A percentile compares a stretch with the other conserved stretches of the same genome.
phyloP scores from a whole-genome alignment of 108 stramenopile genomes.

The Nitzschia sp. region DNA sequence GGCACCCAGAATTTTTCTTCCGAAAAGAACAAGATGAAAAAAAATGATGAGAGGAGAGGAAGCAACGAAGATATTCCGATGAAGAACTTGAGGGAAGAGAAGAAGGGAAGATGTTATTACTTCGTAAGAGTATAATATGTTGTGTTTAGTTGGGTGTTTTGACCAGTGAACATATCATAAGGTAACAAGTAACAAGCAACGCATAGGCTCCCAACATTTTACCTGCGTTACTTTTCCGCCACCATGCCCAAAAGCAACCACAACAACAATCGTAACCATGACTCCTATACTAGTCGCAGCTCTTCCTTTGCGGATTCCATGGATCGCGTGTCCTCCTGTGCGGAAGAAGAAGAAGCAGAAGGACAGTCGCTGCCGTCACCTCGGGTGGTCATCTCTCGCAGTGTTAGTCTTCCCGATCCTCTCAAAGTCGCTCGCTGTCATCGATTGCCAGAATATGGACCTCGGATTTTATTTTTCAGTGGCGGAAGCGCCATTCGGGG shows the following conservation, averaged over 20 bases:
- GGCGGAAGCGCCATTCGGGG: constrained; percentile 35
- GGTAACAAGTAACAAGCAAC: too few species aligned
- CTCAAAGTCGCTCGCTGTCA: constrained; percentile 21
- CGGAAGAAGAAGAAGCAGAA: background rate
- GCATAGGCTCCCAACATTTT: too few species aligned
- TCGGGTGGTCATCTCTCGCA: constrained; percentile 13
- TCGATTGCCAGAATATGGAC: constrained; percentile 34
- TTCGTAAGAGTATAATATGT: too few species aligned
- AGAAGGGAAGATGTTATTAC: too few species aligned
- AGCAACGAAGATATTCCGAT: too few species aligned
- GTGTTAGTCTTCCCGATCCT: constrained; percentile 23
- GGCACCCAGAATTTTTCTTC: too few species aligned
- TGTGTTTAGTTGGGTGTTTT: too few species aligned
- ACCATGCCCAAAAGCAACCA: background rate
- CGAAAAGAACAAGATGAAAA: too few species aligned
- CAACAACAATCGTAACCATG: background rate
- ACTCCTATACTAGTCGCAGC: constrained; percentile 14
- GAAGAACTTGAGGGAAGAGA: too few species aligned
- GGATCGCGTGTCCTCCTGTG: constrained; percentile 9
- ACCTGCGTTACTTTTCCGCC: too few species aligned
- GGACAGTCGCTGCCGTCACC: background rate
- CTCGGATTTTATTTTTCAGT: constrained; percentile 31
- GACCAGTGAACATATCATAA: too few species aligned
- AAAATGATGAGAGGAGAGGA: too few species aligned
- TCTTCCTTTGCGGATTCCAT: constrained; percentile 38